Evolutionary conservation across 371 early-diverging fungal genomes (phyloP), one percentile per base, ranked within the genome.

Genomic region (Globomyces sp.): DNA sequence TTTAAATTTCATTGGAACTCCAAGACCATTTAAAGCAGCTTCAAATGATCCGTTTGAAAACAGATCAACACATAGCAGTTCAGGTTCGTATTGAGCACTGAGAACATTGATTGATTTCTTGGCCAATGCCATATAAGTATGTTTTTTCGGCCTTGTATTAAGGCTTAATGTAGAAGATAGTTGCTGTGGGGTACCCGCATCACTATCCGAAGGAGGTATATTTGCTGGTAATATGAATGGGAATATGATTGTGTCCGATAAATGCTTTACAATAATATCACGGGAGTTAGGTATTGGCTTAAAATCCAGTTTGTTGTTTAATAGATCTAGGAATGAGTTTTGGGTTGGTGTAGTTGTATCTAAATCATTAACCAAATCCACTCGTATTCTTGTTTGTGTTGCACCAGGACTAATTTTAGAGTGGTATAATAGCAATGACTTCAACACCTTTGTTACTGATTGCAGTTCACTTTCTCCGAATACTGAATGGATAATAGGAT

Each of bases 91-190:
- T 43, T 88, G 53, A 53, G 77, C 70, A 1, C 81, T 83, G 1
- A 89, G 82, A 57, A 80, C 69, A 24, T 77, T 72, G 71, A 89
- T 84, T 24, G 84, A 80, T 36, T 74, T 81, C 66, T 90, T 91
- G 60, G 89, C 84, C 5, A 93, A 72, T 0, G 90, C 88, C 77
- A 93, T 90, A 69, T 88, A 91, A 0, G 92, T 80, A 65, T 44
- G 48, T 39, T 55, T 59, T 34, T 40, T 40, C 34, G 49, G 47
- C 59, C 62, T 42, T 63, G 69, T n/a, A 45, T 9, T 3, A 58
- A 57, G 4, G 68, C 65, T 8, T 37, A 40, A 11, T 36, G 39
- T 39, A 5, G 5, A 6, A 3, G 24, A 37, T 6, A 13, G 8
- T 3, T 4, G 4, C 24, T 24, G 24, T 24, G 24, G 24, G n/a